phyloP scores from a whole-genome alignment of 108 stramenopile species.

The Nannochloropsis gaditana region DNA sequence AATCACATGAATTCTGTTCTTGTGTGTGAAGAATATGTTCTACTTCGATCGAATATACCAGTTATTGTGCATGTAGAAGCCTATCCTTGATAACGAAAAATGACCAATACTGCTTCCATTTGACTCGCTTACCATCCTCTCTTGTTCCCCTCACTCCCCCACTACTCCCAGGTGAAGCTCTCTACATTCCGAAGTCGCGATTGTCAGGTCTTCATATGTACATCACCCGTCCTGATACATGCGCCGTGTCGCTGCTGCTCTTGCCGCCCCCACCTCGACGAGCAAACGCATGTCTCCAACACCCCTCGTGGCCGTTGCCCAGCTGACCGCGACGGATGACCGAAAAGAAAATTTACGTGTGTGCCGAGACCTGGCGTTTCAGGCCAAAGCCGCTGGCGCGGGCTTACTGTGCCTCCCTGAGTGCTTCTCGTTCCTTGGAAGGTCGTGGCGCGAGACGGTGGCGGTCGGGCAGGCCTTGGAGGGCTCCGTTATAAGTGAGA shows the following conservation, averaged over 20 bases:
- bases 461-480: neutral
- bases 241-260: neutral
- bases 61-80: too few species aligned
- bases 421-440: slow-evolving; percentile 51
- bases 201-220: too few species aligned
- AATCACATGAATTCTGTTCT: too few species aligned
- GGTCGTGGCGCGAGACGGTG: slow-evolving; percentile 22
- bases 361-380: slow-evolving; percentile 6
- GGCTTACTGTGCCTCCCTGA: slow-evolving; percentile 52
- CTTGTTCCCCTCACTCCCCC: neutral
- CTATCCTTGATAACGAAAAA: neutral
- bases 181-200: neutral
- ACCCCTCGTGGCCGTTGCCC: slow-evolving; percentile 28
- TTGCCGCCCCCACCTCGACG: neutral
- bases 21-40: too few species aligned
- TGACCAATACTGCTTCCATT: neutral
- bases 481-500: neutral
- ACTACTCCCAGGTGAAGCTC: neutral
- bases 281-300: neutral
- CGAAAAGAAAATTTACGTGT: slow-evolving; percentile 24
- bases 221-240: neutral
- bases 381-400: slow-evolving; percentile 28
- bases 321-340: slow-evolving; percentile 30
- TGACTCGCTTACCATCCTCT: neutral
- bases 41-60: too few species aligned